Evolutionary conservation across 805 yeast genomes (phyloP).

Genomic region (Candida chauliodis): DNA sequence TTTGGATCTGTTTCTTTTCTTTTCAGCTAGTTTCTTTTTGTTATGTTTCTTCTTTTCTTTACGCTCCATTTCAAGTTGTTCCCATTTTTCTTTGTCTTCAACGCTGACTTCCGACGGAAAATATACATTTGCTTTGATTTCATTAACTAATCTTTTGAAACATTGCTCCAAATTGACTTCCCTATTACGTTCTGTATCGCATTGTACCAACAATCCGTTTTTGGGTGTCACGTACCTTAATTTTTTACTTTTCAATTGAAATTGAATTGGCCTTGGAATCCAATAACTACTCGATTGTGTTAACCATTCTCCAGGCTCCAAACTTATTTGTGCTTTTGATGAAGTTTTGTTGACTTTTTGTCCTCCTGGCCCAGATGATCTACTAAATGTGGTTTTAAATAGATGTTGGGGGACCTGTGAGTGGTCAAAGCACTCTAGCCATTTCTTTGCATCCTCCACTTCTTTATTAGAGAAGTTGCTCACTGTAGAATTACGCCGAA

Average conservation of each 20-base stretch:
- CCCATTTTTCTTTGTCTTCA: constrained; percentile 53
- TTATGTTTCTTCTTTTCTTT: constrained; percentile 30
- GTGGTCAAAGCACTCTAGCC: constrained; percentile 36
- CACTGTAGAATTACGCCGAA: background rate
- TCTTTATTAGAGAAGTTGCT: constrained; percentile 18
- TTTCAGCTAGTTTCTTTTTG: constrained; percentile 37
- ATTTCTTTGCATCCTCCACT: constrained; percentile 32
- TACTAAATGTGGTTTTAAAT: constrained; percentile 45
- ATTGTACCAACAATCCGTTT: constrained; percentile 56
- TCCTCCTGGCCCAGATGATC: constrained; percentile 86
- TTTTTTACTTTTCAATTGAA: constrained; percentile 34
- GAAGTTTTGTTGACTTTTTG: constrained; percentile 77
- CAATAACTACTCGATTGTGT: constrained; percentile 41
- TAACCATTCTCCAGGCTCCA: constrained; percentile 43
- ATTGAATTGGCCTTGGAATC: constrained; percentile 54
- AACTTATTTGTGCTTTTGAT: constrained; percentile 61
- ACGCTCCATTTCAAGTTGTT: constrained; percentile 24
- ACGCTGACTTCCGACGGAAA: constrained; percentile 48
- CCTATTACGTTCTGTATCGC: constrained; percentile 58
- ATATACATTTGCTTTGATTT: constrained; percentile 44
- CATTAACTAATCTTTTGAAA: constrained; percentile 52
- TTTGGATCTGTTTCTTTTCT: constrained; percentile 33
- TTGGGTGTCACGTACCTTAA: constrained; percentile 54
- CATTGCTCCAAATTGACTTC: constrained; percentile 57
- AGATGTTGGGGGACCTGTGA: constrained; percentile 40